These are phyloP conservation scores for Fusarium tuaranense DNA, from an alignment of 2,329 filamentous ascomycete species.

Conservation along the genomic window DNA sequence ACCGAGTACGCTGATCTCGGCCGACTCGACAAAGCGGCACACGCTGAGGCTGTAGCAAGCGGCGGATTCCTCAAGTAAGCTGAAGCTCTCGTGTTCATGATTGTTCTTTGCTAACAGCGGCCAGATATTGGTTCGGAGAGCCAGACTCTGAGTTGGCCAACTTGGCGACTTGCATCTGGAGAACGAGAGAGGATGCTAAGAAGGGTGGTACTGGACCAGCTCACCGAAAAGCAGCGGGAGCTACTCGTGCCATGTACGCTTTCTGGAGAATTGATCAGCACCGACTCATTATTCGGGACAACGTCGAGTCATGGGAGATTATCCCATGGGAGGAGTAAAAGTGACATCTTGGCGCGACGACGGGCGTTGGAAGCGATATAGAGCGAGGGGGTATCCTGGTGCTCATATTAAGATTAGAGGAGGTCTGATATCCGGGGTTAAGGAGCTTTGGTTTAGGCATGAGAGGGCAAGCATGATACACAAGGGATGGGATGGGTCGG, in stretches of 20 bases:
- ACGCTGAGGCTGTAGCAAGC: conserved; percentile 81
- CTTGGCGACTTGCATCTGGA: conserved; percentile 83
- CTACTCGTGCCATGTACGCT: conserved; percentile 70
- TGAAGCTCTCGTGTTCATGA: background rate
- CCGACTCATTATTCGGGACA: conserved; percentile 75
- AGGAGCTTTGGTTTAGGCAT: background rate
- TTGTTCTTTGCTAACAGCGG: conserved; percentile 30
- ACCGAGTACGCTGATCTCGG: conserved; percentile 77
- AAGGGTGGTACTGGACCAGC: conserved; percentile 70
- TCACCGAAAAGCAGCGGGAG: conserved; percentile 74
- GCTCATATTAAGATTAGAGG: background rate
- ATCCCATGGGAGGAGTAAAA: conserved; percentile 61
- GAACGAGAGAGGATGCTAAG: conserved; percentile 68
- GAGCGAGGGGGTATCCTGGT: background rate
- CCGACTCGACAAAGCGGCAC: conserved; percentile 80
- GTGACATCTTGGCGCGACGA: background rate
- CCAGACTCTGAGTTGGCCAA: conserved; percentile 79
- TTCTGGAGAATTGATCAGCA: conserved; percentile 79
- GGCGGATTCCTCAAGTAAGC: conserved; percentile 84
- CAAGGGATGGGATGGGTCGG: background rate
- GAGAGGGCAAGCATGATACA: background rate
- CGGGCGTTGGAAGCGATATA: background rate
- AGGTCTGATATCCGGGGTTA: background rate
- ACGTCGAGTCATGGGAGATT: conserved; percentile 72
- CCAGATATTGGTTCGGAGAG: conserved; percentile 87